Evolutionary conservation across 805 yeast species (phyloP).

Genomic region (Candida nanaspora): DNA sequence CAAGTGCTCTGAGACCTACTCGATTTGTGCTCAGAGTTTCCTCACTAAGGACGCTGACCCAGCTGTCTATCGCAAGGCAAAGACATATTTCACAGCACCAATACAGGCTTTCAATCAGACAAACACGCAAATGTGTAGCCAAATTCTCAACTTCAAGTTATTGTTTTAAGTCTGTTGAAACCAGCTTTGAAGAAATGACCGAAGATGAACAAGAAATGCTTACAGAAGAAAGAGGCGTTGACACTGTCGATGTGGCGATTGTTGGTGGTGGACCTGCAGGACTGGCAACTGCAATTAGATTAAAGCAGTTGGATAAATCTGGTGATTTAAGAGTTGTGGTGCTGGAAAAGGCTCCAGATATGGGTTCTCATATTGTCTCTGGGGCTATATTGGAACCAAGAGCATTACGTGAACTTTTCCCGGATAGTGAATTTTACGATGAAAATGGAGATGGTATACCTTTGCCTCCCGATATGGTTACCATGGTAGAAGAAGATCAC

Average conservation of each 20-base stretch:
- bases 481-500: constrained; percentile 67
- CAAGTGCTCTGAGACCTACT: neutral
- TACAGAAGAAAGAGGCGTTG: constrained; percentile 67
- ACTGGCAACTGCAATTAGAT: constrained; percentile 81
- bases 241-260: constrained; percentile 87
- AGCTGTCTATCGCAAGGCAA: neutral
- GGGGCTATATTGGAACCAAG: constrained; percentile 94
- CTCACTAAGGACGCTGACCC: neutral
- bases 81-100: no score
- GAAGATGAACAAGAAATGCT: constrained; percentile 40
- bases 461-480: constrained; percentile 68
- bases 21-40: no score
- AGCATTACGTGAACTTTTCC: constrained; percentile 78
- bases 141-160: constrained; percentile 1
- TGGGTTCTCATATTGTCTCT: constrained; percentile 87
- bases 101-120: no score
- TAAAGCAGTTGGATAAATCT: constrained; percentile 73
- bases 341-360: constrained; percentile 85
- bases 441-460: constrained; percentile 56
- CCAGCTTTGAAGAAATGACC: constrained; percentile 20
- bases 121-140: no score
- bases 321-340: constrained; percentile 75
- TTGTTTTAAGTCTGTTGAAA: constrained; percentile 14
- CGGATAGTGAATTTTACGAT: constrained; percentile 49
- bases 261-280: constrained; percentile 99